Evolutionary conservation across 495 filamentous ascomycete species (phyloP), one percentile per base, ranked within the genome.

Genomic region (Penicillium cosmopolitanum): DNA sequence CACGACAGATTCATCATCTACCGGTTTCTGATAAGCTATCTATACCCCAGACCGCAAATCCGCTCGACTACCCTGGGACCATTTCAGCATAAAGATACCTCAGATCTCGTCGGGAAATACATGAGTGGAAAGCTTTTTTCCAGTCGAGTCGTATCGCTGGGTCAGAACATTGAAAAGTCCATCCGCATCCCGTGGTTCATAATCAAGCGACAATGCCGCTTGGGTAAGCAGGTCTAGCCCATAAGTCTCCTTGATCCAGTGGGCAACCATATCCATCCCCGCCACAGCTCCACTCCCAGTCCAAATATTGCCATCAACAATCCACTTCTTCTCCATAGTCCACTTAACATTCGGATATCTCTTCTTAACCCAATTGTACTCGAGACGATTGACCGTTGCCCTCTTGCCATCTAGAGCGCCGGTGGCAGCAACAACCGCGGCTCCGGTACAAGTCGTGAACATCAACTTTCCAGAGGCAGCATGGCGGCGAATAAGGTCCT

Each of bases 221-320:
- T 61, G 25, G 11, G 25, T 47, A 15, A 66, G 63, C 13, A 69
- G 4, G 8, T 60, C 36, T 18, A 63, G 43, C 0, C 67, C 72
- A 62, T 56, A 73, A 6, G 56, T 68, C 56, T 72, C 55, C 43
- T 67, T 64, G 10, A 75, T 46, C 72, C 72, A 75, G 42, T 72
- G 55, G 0, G 72, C 61, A 6, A 48, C 19, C 46, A 76, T 76
- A 46, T 76, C 73, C 73, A 73, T 76, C 13, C 70, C 73, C 0
- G 71, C 71, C 36, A 70, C 59, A 6, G 73, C 73, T 5, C 73
- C 72, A 48, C 58, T 60, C 12, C 67, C 72, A 13, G 73, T 76
- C 73, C 73, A 76, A 23, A 76, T 54, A 40, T 73, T 71, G 3
- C 70, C 70, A 35, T 74, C 73, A 1, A 68, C 44, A 59, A 74